Percentiles rank a stretch among this genome's conserved stretches.
Conservation (phyloP, 1,284 basidiomycete species). For the Crocinoboletus sp. region DNA sequence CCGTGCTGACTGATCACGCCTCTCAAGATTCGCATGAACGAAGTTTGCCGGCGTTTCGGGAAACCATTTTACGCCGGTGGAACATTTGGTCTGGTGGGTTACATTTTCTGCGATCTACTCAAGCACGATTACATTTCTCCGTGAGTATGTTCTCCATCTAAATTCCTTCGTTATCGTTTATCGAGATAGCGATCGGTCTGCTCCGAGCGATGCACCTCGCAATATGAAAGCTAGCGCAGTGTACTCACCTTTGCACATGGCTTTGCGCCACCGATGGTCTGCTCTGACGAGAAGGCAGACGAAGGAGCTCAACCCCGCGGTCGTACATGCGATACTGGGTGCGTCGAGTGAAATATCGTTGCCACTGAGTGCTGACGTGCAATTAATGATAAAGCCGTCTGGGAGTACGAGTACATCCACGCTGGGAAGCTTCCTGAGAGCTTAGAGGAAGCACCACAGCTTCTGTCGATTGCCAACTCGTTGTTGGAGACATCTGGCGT, state of each 20-base stretch:
- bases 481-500: slow-evolving; percentile 62
- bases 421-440: slow-evolving; percentile 53
- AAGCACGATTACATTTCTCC: slow-evolving; percentile 79
- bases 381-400: slow-evolving; percentile 55
- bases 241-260: slow-evolving; percentile 62
- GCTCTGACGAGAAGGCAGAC: slow-evolving; percentile 67
- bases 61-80: slow-evolving; percentile 88
- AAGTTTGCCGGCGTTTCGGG: slow-evolving; percentile 61
- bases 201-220: slow-evolving; percentile 57
- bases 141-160: slow-evolving; percentile 45
- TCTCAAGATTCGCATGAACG: slow-evolving; percentile 70
- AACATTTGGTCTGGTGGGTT: slow-evolving; percentile 89
- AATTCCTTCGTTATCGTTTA: slow-evolving; percentile 10
- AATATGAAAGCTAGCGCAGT: slow-evolving; percentile 58
- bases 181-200: slow-evolving; percentile 54
- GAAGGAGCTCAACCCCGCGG: slow-evolving; percentile 72
- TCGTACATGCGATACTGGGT: slow-evolving; percentile 74
- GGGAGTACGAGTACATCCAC: slow-evolving; percentile 74
- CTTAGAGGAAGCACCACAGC: slow-evolving; percentile 45
- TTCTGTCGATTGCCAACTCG: slow-evolving; percentile 57
- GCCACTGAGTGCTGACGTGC: slow-evolving; percentile 12
- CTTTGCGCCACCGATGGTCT: slow-evolving; percentile 69
- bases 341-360: slow-evolving; percentile 23
- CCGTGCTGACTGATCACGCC: slow-evolving; percentile 12
- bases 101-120: slow-evolving; percentile 91